Evolutionary conservation across 2,329 filamentous ascomycete species (phyloP).

Genomic region (Leptographium lundbergii): DNA sequence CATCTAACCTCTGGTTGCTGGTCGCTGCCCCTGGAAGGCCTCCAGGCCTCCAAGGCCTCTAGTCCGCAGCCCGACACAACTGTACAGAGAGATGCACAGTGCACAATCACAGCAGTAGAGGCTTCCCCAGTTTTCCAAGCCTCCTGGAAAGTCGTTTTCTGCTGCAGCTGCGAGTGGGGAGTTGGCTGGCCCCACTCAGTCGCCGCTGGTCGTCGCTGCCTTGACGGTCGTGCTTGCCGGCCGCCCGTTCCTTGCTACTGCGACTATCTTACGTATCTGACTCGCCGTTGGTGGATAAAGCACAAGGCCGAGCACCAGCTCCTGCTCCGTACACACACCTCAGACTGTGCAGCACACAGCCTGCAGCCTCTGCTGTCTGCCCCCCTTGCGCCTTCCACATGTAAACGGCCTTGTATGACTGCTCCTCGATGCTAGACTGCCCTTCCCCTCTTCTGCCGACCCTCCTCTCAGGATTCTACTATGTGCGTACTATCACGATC

Average conservation of each 20-base stretch:
- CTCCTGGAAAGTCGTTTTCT: not conserved
- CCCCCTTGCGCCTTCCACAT: not conserved
- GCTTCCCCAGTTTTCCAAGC: constrained; percentile 6
- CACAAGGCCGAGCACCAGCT: not conserved
- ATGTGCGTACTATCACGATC: not conserved
- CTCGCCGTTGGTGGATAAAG: not conserved
- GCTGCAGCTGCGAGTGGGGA: constrained; percentile 3
- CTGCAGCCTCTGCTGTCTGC: not conserved
- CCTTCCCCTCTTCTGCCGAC: not conserved
- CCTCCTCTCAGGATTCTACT: not conserved
- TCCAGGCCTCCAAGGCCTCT: not conserved
- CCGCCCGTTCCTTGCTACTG: not conserved
- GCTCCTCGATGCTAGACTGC: not conserved
- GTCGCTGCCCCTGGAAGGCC: not conserved
- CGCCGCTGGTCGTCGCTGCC: not conserved
- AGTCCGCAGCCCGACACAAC: not conserved
- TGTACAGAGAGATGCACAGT: not conserved
- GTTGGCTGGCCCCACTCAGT: not conserved
- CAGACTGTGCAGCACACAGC: not conserved
- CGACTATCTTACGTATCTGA: no score
- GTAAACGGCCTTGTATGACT: not conserved
- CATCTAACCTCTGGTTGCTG: not conserved
- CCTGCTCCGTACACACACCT: not conserved
- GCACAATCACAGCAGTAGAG: not conserved
- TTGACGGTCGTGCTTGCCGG: not conserved